These are phyloP conservation scores for Hansenula lynferdii DNA, from an alignment of 1,139 yeast genomes.

Conservation along the genomic window DNA sequence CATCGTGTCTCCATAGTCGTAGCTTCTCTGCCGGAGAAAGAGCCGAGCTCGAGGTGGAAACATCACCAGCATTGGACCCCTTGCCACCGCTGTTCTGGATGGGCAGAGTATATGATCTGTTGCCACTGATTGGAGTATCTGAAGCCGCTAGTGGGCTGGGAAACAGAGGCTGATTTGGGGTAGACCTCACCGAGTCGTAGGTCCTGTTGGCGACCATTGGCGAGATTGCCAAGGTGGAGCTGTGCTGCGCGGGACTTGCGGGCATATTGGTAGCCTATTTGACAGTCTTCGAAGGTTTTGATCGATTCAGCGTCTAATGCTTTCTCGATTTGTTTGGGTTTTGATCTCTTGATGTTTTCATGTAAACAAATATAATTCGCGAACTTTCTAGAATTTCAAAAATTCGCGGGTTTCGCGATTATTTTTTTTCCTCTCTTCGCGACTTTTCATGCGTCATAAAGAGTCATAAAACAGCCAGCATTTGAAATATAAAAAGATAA, in stretches of 20 bases:
- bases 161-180: slow-evolving; percentile 23
- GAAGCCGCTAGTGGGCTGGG: slow-evolving; percentile 22
- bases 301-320: too few relatives aligned
- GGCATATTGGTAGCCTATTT: slow-evolving; percentile 1
- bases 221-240: slow-evolving; percentile 26
- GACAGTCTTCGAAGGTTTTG: not conserved
- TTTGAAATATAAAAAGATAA: not conserved
- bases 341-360: not conserved
- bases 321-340: not conserved
- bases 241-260: slow-evolving; percentile 29
- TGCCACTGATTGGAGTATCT: too few relatives aligned
- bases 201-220: slow-evolving; percentile 24
- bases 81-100: slow-evolving; percentile 1
- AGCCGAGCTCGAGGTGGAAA: not conserved
- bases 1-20: slow-evolving; percentile 91
- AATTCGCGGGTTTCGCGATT: not conserved
- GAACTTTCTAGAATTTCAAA: too few relatives aligned
- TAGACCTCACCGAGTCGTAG: slow-evolving; percentile 18
- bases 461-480: slow-evolving; percentile 6
- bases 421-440: not conserved
- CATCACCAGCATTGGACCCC: not conserved
- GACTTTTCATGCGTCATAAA: too few relatives aligned
- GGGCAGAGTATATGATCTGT: too few relatives aligned
- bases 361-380: slow-evolving; percentile 1
- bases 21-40: slow-evolving; percentile 81